Percentiles rank a stretch among this genome's conserved stretches.
These are phyloP conservation scores for Cladochytrium replicatum DNA, from an alignment of 192 early-diverging fungal species.

Conservation along the genomic window DNA sequence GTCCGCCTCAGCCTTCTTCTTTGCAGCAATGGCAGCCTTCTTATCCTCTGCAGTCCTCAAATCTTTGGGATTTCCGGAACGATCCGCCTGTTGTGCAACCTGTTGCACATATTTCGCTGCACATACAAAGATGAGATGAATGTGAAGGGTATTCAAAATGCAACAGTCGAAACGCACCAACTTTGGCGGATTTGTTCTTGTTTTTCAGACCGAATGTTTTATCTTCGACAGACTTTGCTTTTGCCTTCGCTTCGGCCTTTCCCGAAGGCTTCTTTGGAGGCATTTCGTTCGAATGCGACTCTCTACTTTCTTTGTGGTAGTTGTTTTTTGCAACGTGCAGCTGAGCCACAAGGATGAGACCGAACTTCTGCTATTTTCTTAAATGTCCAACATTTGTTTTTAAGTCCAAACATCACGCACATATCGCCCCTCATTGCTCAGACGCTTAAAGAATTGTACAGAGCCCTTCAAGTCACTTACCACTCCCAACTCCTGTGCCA, in stretches of 20 bases:
- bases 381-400: no score
- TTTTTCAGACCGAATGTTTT: conserved; percentile 99
- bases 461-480: no score
- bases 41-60: conserved; percentile 53
- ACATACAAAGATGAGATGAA: neutral
- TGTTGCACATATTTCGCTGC: conserved; percentile 86
- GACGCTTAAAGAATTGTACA: no score
- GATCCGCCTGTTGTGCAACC: conserved; percentile 72
- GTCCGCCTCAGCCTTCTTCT: conserved; percentile 73
- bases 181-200: conserved; percentile 95
- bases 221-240: conserved; percentile 82
- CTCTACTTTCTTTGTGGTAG: no score
- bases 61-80: conserved; percentile 14
- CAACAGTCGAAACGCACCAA: conserved; percentile 15
- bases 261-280: conserved; percentile 67
- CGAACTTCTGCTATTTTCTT: no score
- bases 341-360: no score
- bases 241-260: conserved; percentile 54
- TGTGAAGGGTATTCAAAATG: neutral
- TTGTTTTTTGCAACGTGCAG: no score
- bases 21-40: conserved; percentile 46
- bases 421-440: no score
- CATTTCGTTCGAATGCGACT: conserved; percentile 33
- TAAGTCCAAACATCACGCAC: no score
- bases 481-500: no score